These are phyloP conservation scores for Herpetomonas tarakana DNA, from an alignment of 208 protist species.

Conservation along the genomic window DNA sequence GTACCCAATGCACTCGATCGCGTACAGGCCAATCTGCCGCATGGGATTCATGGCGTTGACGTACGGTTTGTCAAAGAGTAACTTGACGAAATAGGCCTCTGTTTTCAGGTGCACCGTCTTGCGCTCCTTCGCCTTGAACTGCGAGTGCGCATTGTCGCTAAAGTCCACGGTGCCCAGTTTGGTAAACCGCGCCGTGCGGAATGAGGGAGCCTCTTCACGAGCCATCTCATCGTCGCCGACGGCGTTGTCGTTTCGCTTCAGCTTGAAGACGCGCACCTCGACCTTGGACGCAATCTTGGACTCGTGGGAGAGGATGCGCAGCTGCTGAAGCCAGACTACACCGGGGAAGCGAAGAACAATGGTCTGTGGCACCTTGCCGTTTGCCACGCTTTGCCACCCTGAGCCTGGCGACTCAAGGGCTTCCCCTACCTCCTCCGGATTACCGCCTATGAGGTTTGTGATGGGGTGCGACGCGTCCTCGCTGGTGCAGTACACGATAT, in stretches of 20 bases:
- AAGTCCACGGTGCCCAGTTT: constrained; percentile 84
- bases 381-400: constrained; percentile 77
- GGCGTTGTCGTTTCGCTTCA: constrained; percentile 15
- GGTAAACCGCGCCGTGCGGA: constrained; percentile 56
- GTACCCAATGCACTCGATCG: constrained; percentile 72
- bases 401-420: constrained; percentile 5
- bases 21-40: constrained; percentile 83
- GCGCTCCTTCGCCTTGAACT: constrained; percentile 79
- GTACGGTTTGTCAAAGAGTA: constrained; percentile 76
- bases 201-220: constrained; percentile 47
- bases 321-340: constrained; percentile 78
- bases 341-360: constrained; percentile 85
- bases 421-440: constrained; percentile 5
- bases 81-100: constrained; percentile 84
- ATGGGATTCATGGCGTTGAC: constrained; percentile 63
- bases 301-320: constrained; percentile 84
- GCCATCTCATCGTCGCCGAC: constrained; percentile 13
- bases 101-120: constrained; percentile 88
- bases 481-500: constrained; percentile 81
- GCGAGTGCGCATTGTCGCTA: constrained; percentile 73
- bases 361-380: constrained; percentile 72
- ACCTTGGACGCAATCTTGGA: constrained; percentile 84
- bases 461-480: constrained; percentile 66
- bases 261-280: constrained; percentile 75
- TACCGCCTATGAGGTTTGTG: constrained; percentile 35